Conservation (phyloP, 148 eudicot genomes). For the Chenopodium suecicum region DNA sequence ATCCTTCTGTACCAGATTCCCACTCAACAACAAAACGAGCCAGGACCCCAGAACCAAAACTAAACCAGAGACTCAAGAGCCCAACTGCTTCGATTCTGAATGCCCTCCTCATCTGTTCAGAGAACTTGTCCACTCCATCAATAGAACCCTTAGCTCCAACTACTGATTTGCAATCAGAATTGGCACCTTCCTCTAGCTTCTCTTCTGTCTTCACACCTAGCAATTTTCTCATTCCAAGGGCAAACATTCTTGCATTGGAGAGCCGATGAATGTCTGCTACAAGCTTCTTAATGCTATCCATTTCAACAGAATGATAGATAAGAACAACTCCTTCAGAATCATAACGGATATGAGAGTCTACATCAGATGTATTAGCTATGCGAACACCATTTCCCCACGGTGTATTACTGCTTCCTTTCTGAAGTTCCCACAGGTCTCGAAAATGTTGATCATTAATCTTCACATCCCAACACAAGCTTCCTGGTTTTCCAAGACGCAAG, state of each 20-base stretch:
- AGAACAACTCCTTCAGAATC: constrained; percentile 88
- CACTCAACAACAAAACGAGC: constrained; percentile 98
- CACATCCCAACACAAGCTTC: constrained; percentile 98
- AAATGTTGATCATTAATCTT: constrained; percentile 89
- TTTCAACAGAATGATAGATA: constrained; percentile 81
- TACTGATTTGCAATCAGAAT: constrained; percentile 47
- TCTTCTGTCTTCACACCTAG: constrained; percentile 74
- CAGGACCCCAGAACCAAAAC: constrained; percentile 82
- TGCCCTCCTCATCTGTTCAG: constrained; percentile 86
- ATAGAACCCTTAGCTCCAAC: constrained; percentile 40
- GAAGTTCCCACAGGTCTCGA: constrained; percentile 94
- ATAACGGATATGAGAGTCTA: constrained; percentile 91
- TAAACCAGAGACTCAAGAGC: constrained; percentile 93
- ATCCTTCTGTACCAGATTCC: constrained; percentile 94
- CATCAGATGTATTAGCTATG: constrained; percentile 87
- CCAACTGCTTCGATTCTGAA: constrained; percentile 97
- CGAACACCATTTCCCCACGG: constrained; percentile 93
- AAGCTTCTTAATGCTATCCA: constrained; percentile 85
- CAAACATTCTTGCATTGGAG: constrained; percentile 87
- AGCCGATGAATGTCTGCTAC: constrained; percentile 91
- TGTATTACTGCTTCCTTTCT: constrained; percentile 68
- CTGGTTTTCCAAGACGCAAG: constrained; percentile 86
- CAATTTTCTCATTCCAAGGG: constrained; percentile 87
- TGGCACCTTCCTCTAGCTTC: constrained; percentile 55
- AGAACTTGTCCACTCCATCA: constrained; percentile 62